Percentiles rank a stretch among this genome's conserved stretches.
These are phyloP conservation scores for Haematococcus lacustris DNA, from an alignment of 139 green algal genomes.

Conservation along the genomic window DNA sequence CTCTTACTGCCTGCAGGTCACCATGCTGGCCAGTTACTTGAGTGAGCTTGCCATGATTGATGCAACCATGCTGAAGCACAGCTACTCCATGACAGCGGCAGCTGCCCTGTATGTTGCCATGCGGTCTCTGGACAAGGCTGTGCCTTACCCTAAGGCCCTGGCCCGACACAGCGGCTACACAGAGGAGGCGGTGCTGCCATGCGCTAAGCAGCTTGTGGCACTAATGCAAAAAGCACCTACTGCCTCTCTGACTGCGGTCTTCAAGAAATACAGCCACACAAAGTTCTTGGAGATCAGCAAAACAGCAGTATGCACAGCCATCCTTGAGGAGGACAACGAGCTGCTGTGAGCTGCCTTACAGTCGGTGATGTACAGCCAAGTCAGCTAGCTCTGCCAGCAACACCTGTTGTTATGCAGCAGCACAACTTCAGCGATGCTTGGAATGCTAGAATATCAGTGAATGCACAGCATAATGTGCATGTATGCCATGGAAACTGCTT, in stretches of 20 bases:
- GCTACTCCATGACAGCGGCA: constrained; percentile 66
- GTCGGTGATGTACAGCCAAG: no score
- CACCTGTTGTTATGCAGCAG: no score
- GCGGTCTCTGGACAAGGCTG: constrained; percentile 27
- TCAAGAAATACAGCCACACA: constrained; percentile 85
- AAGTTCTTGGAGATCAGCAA: constrained; percentile 73
- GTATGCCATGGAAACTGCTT: no score
- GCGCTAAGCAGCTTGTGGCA: constrained; percentile 47
- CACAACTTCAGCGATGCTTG: no score
- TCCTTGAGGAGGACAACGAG: constrained; percentile 26
- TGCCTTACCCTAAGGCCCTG: constrained; percentile 47
- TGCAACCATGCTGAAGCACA: constrained; percentile 68
- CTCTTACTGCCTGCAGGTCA: no score
- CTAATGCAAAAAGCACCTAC: constrained; percentile 69
- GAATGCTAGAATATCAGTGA: no score
- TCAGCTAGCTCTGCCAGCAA: no score
- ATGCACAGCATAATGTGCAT: no score
- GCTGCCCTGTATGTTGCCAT: constrained; percentile 72
- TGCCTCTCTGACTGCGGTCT: constrained; percentile 66
- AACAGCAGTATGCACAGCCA: constrained; percentile 22
- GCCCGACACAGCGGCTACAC: constrained; percentile 58
- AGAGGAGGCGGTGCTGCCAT: constrained; percentile 43
- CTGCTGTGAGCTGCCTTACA: no score
- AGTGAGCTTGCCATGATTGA: constrained; percentile 85
- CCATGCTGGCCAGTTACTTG: constrained; percentile 59